phyloP scores from a whole-genome alignment of 768 basidiomycete genomes.

The Hygrophorus pudorinus region DNA sequence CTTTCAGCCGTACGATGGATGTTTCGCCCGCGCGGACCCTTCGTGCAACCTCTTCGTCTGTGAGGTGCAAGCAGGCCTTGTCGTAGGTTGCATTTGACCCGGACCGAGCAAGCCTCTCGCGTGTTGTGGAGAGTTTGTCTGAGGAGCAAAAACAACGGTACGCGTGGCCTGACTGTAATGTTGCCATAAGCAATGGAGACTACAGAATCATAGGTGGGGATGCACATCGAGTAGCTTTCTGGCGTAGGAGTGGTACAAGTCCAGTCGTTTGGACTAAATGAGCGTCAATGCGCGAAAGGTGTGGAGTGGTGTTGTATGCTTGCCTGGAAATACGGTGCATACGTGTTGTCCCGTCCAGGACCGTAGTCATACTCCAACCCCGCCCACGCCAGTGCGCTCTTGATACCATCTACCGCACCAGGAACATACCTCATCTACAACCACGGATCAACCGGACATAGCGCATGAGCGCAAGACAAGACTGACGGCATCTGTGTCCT shows the following conservation, averaged over 20 bases:
- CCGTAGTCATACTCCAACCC: slow-evolving; percentile 89
- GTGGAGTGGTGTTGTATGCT: slow-evolving; percentile 7
- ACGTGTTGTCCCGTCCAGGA: slow-evolving; percentile 64
- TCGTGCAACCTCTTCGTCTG: slow-evolving; percentile 76
- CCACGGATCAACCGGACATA: not conserved
- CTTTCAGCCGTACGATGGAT: slow-evolving; percentile 81
- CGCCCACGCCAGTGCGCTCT: slow-evolving; percentile 77
- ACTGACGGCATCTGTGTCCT: slow-evolving; percentile 89
- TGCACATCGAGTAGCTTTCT: slow-evolving; percentile 67
- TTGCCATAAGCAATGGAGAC: not conserved
- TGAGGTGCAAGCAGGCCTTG: slow-evolving; percentile 75
- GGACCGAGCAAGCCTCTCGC: slow-evolving; percentile 57
- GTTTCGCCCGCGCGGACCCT: slow-evolving; percentile 68
- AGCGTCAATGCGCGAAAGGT: slow-evolving; percentile 5
- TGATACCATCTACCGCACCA: slow-evolving; percentile 76
- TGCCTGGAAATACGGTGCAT: slow-evolving; percentile 86
- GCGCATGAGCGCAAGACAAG: not conserved
- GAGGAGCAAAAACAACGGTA: slow-evolving; percentile 93
- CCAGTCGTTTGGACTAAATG: slow-evolving; percentile 74
- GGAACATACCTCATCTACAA: slow-evolving; percentile 68
- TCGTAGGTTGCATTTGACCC: slow-evolving; percentile 84
- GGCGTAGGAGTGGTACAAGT: slow-evolving; percentile 72
- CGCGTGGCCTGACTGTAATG: slow-evolving; percentile 65
- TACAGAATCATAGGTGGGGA: slow-evolving; percentile 6
- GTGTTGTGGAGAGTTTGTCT: slow-evolving; percentile 55